phyloP scores from a whole-genome alignment of 2,329 filamentous ascomycete species.

The Xylaria sp. region DNA sequence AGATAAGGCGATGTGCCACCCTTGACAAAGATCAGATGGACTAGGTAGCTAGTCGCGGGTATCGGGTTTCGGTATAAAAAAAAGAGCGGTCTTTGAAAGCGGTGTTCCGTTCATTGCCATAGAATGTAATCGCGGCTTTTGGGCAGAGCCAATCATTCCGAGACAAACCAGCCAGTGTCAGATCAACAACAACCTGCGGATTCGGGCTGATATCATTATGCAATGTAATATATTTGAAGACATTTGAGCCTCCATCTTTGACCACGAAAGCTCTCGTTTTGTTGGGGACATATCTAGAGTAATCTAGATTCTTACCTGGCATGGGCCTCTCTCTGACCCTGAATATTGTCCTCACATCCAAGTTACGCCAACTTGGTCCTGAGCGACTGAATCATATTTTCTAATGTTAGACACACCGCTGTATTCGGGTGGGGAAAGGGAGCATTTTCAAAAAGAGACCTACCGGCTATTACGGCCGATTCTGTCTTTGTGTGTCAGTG shows the following conservation, averaged over 20 bases:
- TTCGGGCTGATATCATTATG: too few species aligned
- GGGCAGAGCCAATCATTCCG: too few species aligned
- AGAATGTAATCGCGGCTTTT: too few species aligned
- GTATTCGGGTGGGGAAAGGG: background rate
- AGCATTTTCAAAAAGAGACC: background rate
- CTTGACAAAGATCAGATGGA: too few species aligned
- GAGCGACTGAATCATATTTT: background rate
- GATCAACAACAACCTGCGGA: too few species aligned
- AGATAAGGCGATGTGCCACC: too few species aligned
- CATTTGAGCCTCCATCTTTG: background rate
- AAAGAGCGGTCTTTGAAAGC: too few species aligned
- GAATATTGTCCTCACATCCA: background rate
- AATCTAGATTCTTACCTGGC: background rate
- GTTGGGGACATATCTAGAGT: background rate
- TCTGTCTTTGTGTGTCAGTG: background rate
- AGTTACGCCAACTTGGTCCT: background rate
- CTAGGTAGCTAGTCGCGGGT: too few species aligned
- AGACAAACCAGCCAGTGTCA: too few species aligned
- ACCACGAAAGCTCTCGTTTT: background rate
- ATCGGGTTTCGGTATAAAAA: too few species aligned
- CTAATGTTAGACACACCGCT: slow-evolving; percentile 1
- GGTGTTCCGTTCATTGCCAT: too few species aligned
- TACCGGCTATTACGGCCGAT: background rate
- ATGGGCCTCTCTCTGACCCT: background rate
- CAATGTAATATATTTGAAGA: too few species aligned